phyloP scores from a whole-genome alignment of 2,329 filamentous ascomycete species.

The Penicillium glabrum region DNA sequence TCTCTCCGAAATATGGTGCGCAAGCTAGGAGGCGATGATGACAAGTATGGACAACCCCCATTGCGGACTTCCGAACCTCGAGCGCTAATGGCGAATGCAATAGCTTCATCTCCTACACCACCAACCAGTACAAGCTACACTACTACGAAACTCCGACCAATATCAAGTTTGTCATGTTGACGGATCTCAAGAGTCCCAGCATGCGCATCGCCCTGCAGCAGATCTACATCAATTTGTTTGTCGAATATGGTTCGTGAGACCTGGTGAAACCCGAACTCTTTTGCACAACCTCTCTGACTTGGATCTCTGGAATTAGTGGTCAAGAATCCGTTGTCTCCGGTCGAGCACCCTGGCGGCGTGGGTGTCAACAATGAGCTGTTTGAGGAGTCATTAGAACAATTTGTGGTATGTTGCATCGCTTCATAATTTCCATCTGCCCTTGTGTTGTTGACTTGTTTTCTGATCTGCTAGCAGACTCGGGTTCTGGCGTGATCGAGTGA shows the following conservation, averaged over 20 bases:
- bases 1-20: conserved; percentile 94
- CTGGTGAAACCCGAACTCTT: neutral
- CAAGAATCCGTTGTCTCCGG: conserved; percentile 63
- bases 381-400: conserved; percentile 57
- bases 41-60: conserved; percentile 52
- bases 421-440: neutral
- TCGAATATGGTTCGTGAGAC: conserved; percentile 69
- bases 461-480: conserved; percentile 30
- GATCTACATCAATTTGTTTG: conserved; percentile 97
- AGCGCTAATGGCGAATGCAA: neutral
- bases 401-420: conserved; percentile 43
- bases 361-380: conserved; percentile 67
- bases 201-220: conserved; percentile 95
- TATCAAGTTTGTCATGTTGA: conserved; percentile 95
- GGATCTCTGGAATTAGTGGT: conserved; percentile 48
- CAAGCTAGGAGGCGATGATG: conserved; percentile 89
- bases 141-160: conserved; percentile 98
- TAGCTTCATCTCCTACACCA: conserved; percentile 90
- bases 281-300: conserved; percentile 8
- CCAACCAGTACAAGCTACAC: conserved; percentile 94
- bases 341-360: conserved; percentile 61
- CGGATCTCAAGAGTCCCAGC: conserved; percentile 82
- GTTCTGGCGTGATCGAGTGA: conserved; percentile 28
- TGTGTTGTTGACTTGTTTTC: conserved; percentile 14
- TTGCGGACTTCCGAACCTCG: neutral